These are phyloP conservation scores for Aspergillus aculeatinus DNA, from an alignment of 2,329 filamentous ascomycete genomes.

Conservation along the genomic window DNA sequence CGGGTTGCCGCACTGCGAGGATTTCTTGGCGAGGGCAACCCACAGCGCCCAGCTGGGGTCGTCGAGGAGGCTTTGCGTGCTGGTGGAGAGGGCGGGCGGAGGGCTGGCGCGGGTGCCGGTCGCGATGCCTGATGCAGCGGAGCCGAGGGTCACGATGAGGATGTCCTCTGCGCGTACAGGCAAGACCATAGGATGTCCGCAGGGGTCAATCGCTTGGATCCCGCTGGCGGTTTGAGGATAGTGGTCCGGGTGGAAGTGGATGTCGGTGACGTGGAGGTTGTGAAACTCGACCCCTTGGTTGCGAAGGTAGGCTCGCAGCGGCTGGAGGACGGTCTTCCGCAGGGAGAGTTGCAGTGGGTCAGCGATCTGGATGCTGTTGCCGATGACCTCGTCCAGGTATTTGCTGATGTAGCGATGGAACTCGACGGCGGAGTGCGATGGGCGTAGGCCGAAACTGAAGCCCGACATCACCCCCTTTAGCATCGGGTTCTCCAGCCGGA, in stretches of 20 bases:
- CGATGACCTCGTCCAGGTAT: neutral
- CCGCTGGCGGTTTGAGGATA: neutral
- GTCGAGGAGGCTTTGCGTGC: neutral
- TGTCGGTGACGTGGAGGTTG: neutral
- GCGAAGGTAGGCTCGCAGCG: neutral
- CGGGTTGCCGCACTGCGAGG: slow-evolving; percentile 1
- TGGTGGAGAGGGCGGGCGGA: neutral
- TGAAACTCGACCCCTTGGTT: neutral
- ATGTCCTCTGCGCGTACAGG: neutral
- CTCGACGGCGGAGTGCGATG: slow-evolving; percentile 2
- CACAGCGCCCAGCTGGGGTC: slow-evolving; percentile 2
- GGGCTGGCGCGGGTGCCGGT: neutral
- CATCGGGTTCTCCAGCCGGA: neutral
- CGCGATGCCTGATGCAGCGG: neutral
- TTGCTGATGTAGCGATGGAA: slow-evolving; percentile 1
- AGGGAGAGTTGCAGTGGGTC: neutral
- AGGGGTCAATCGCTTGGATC: neutral
- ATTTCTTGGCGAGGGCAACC: neutral
- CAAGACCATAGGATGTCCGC: neutral
- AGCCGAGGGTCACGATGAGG: slow-evolving; percentile 1
- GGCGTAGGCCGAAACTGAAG: neutral
- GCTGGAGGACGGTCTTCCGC: neutral
- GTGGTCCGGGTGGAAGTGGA: neutral
- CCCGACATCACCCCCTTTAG: neutral
- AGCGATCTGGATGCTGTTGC: neutral